Conservation (phyloP, 1,139 yeast species). For the Blastobotrys proliferans region DNA sequence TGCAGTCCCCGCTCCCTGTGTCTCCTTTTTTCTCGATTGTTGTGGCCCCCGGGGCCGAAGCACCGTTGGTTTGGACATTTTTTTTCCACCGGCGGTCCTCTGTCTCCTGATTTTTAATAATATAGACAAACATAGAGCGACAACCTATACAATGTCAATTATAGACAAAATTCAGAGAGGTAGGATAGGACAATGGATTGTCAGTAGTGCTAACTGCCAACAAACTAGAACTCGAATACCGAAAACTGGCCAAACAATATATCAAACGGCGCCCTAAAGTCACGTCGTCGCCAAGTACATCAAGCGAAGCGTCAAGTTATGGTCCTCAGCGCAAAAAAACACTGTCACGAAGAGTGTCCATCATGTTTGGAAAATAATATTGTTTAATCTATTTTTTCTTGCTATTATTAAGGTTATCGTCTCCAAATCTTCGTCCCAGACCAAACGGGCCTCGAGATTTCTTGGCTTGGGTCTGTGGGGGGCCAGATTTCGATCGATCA, state of each 20-base stretch:
- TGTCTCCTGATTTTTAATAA: not conserved
- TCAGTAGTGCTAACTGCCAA: not conserved
- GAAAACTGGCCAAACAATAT: conserved; percentile 31
- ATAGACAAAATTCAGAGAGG: conserved; percentile 15
- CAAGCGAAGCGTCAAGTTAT: too few species aligned
- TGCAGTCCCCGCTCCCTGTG: too few species aligned
- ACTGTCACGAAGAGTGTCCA: conserved; percentile 1
- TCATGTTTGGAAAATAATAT: not conserved
- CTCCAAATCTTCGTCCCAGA: conserved; percentile 15
- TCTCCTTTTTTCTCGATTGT: too few species aligned
- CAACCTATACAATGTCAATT: conserved; percentile 13
- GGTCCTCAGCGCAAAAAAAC: not conserved
- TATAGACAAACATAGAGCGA: too few species aligned
- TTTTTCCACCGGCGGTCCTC: too few species aligned
- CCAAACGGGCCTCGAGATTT: conserved; percentile 18
- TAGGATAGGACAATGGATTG: not conserved
- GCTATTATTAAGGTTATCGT: not conserved
- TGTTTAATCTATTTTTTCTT: not conserved
- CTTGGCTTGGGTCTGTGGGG: not conserved
- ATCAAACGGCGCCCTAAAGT: conserved; percentile 23
- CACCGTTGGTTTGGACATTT: too few species aligned
- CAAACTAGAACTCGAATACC: conserved; percentile 27
- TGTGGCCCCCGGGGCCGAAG: too few species aligned
- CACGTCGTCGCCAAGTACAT: conserved; percentile 7
- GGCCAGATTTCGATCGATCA: too few species aligned